Conservation (phyloP, 768 basidiomycete species). For the Auricularia cornea region DNA sequence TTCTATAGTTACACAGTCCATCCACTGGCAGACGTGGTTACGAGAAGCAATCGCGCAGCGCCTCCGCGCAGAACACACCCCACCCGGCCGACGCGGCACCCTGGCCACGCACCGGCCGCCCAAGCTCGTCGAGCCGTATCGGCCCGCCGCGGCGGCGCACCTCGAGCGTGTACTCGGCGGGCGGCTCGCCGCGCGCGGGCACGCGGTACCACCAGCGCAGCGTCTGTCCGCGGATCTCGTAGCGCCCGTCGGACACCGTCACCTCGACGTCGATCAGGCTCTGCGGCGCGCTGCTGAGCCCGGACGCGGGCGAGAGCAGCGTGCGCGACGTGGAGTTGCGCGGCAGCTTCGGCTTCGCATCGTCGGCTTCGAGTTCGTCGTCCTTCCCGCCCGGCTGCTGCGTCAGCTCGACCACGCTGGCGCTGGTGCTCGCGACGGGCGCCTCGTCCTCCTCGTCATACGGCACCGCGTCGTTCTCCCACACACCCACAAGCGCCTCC, state of each 20-base stretch:
- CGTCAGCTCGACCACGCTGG: neutral
- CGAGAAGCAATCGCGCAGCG: neutral
- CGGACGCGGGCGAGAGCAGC: neutral
- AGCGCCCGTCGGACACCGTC: constrained; percentile 37
- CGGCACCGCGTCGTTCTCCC: constrained; percentile 4
- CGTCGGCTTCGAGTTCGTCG: neutral
- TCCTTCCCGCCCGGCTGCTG: neutral
- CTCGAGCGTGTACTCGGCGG: constrained; percentile 30
- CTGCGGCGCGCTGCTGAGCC: neutral
- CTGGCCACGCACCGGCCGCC: neutral
- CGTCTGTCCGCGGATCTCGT: constrained; percentile 40
- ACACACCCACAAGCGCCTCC: constrained; percentile 16
- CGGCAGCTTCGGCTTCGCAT: neutral
- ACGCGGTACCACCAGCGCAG: constrained; percentile 42
- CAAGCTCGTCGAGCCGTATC: constrained; percentile 15
- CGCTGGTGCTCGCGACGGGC: constrained; percentile 6
- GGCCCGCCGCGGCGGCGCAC: constrained; percentile 35
- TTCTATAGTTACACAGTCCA: too few relatives aligned
- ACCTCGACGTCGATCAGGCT: constrained; percentile 30
- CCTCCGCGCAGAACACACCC: neutral
- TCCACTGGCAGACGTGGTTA: neutral
- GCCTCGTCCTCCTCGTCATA: constrained; percentile 10
- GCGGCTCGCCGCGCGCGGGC: constrained; percentile 19
- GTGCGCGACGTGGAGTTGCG: neutral
- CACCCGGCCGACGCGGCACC: neutral